Conservation (phyloP, 1,284 basidiomycete species). For the Malassezia obtusa region DNA sequence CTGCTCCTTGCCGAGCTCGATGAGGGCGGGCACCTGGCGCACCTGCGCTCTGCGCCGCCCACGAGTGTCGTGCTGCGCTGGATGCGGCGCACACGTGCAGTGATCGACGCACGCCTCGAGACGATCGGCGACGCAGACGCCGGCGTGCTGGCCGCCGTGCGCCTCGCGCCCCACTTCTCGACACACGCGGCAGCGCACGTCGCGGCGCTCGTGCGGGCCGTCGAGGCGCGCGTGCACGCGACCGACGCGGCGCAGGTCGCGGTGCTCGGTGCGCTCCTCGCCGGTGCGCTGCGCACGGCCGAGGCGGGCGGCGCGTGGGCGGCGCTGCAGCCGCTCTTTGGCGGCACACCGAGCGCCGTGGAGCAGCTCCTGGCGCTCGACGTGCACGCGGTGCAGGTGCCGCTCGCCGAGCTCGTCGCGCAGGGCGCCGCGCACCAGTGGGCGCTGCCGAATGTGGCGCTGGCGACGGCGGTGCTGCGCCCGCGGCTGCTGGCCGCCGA, state of each 20-base stretch:
- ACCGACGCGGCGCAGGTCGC: background rate
- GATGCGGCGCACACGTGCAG: background rate
- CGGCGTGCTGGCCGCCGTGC: background rate
- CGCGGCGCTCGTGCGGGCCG: background rate
- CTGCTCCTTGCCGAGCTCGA: slow-evolving; percentile 26
- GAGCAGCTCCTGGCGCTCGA: background rate
- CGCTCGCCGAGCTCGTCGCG: slow-evolving; percentile 5
- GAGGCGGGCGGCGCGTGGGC: background rate
- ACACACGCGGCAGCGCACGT: background rate
- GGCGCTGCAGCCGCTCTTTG: background rate
- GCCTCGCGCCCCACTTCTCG: slow-evolving; percentile 6
- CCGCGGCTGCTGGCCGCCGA: slow-evolving; percentile 27
- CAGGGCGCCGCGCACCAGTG: background rate
- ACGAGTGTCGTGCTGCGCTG: slow-evolving; percentile 14
- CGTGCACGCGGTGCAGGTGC: slow-evolving; percentile 1
- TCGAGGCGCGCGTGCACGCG: background rate
- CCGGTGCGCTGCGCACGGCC: background rate
- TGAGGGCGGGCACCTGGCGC: slow-evolving; percentile 7
- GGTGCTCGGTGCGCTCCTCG: slow-evolving; percentile 1
- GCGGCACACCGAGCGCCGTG: background rate
- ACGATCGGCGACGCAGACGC: background rate
- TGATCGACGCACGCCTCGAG: background rate
- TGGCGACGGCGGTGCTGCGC: slow-evolving; percentile 6
- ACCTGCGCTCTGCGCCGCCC: slow-evolving; percentile 6
- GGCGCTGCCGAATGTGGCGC: background rate